phyloP scores from a whole-genome alignment of 306 rosid species.

The Macrotyloma uniflorum region DNA sequence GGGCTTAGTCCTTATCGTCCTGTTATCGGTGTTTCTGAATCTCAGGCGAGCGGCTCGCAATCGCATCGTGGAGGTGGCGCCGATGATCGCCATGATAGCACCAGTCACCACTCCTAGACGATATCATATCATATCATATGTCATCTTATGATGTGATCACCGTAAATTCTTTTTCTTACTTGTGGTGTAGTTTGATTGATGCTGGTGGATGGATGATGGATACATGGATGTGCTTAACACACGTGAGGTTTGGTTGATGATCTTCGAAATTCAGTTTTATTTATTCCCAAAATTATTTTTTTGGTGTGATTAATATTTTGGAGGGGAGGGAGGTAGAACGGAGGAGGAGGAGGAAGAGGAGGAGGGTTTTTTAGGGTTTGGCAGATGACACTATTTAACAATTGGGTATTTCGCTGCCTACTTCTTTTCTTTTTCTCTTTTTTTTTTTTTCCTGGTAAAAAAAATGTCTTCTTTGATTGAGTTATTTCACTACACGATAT shows the following conservation, averaged over 20 bases:
- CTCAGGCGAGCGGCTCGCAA: constrained; percentile 67
- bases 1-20: constrained; percentile 77
- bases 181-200: constrained; percentile 59
- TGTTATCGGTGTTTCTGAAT: constrained; percentile 50
- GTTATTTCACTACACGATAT: constrained; percentile 56
- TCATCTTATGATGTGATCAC: not conserved
- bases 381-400: constrained; percentile 52
- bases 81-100: constrained; percentile 61
- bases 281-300: constrained; percentile 45
- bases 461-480: constrained; percentile 37
- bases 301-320: constrained; percentile 69
- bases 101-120: constrained; percentile 62
- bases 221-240: constrained; percentile 29
- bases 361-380: constrained; percentile 59
- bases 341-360: constrained; percentile 15
- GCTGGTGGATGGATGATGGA: not conserved
- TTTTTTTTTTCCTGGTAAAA: not conserved
- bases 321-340: constrained; percentile 11
- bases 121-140: not conserved
- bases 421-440: not conserved
- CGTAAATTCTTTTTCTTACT: constrained; percentile 46
- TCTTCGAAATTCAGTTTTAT: constrained; percentile 50
- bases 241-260: constrained; percentile 89
- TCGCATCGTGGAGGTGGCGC: constrained; percentile 54
- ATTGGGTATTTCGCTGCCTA: constrained; percentile 42